phyloP scores from a whole-genome alignment of 306 rosid genomes.

The Calophaca sinica region DNA sequence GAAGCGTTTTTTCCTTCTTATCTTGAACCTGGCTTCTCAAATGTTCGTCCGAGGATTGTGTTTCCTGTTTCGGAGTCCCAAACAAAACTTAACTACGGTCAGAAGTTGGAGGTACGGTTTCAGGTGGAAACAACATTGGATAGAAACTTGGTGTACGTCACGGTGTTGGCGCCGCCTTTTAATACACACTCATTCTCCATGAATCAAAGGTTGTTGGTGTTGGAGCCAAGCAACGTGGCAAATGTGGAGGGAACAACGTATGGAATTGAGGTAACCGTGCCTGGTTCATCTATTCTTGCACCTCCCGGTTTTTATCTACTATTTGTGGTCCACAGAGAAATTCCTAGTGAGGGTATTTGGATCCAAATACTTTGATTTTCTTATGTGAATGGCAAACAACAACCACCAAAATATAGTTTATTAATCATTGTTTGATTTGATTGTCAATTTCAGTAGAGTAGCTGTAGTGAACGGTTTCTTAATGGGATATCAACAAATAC shows the following conservation, averaged over 20 bases:
- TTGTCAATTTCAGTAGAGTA: no score
- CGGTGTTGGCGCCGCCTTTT: slow-evolving; percentile 72
- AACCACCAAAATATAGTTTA: background rate
- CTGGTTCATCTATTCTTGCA: slow-evolving; percentile 42
- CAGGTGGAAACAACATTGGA: slow-evolving; percentile 11
- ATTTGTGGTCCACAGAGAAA: slow-evolving; percentile 60
- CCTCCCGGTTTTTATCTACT: slow-evolving; percentile 57
- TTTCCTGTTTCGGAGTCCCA: slow-evolving; percentile 32
- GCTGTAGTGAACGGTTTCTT: no score
- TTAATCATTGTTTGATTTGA: no score
- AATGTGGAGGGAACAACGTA: slow-evolving; percentile 29
- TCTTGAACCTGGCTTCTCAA: slow-evolving; percentile 31
- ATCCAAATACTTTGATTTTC: slow-evolving; percentile 51
- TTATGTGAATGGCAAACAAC: background rate
- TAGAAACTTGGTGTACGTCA: slow-evolving; percentile 40
- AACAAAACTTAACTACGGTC: slow-evolving; percentile 16
- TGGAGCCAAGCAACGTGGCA: slow-evolving; percentile 37
- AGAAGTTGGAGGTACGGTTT: slow-evolving; percentile 39
- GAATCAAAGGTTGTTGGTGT: slow-evolving; percentile 75
- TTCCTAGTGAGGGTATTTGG: slow-evolving; percentile 85
- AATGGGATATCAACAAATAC: no score
- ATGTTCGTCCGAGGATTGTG: slow-evolving; percentile 46
- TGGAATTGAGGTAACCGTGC: slow-evolving; percentile 47
- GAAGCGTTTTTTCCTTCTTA: slow-evolving; percentile 57
- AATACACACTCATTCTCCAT: slow-evolving; percentile 81